Conservation (phyloP, 2,329 filamentous ascomycete species). For the Diaporthe caulivora region DNA sequence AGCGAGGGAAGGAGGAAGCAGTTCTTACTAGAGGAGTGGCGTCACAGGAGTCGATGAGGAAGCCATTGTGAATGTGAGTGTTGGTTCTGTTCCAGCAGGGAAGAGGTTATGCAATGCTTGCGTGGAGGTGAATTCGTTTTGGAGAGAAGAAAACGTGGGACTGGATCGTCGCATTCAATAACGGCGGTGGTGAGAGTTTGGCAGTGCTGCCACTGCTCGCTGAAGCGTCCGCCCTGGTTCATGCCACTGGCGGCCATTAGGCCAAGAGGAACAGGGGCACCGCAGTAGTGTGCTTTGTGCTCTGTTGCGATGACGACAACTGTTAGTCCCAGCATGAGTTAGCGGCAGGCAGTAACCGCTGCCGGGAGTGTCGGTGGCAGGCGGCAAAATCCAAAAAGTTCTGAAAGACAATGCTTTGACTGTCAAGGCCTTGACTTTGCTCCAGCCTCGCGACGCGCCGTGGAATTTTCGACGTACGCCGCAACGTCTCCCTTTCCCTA, state of each 20-base stretch:
- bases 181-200: neutral
- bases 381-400: constrained; percentile 37
- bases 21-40: constrained; percentile 78
- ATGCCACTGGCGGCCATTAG: constrained; percentile 17
- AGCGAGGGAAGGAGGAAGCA: neutral
- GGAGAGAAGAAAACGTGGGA: neutral
- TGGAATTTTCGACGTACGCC: neutral
- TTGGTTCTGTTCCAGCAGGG: neutral
- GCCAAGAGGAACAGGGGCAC: constrained; percentile 17
- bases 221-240: neutral
- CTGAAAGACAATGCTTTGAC: neutral
- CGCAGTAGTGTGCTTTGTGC: neutral
- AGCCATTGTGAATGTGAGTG: constrained; percentile 64
- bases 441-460: neutral
- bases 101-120: neutral
- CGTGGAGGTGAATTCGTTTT: neutral
- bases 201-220: neutral
- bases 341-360: constrained; percentile 11
- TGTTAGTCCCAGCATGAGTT: neutral
- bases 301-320: constrained; percentile 19
- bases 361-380: constrained; percentile 9
- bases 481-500: neutral
- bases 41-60: constrained; percentile 77
- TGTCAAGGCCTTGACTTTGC: neutral
- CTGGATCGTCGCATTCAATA: neutral